These are phyloP conservation scores for Plectranthus barbatus DNA, from an alignment of 257 asterid genomes.

Conservation along the genomic window DNA sequence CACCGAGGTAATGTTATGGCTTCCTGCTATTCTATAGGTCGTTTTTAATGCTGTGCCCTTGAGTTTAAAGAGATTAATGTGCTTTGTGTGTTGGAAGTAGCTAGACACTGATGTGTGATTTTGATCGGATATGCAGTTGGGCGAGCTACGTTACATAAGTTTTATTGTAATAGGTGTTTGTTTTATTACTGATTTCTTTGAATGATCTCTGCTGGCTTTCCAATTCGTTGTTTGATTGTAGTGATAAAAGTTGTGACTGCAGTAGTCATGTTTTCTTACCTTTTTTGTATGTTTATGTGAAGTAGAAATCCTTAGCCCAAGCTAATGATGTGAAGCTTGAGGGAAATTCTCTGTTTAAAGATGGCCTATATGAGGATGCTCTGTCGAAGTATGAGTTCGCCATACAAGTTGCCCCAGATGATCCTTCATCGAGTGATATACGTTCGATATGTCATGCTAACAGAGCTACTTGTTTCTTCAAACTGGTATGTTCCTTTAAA, in stretches of 20 bases:
- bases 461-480: conserved; percentile 84
- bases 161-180: not conserved
- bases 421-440: conserved; percentile 49
- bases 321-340: conserved; percentile 69
- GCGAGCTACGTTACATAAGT: not conserved
- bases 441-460: conserved; percentile 76
- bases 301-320: conserved; percentile 52
- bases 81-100: not conserved
- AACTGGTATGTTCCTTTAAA: conserved; percentile 43
- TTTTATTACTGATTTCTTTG: not conserved
- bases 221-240: not conserved
- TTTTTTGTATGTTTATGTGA: conserved; percentile 12
- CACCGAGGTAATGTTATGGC: conserved; percentile 23
- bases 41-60: not conserved
- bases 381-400: conserved; percentile 70
- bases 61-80: not conserved
- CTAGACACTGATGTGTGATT: not conserved
- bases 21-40: not conserved
- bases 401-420: conserved; percentile 53
- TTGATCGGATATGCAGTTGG: not conserved
- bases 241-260: not conserved
- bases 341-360: conserved; percentile 70
- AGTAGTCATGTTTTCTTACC: not conserved
- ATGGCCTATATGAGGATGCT: conserved; percentile 66
- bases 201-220: not conserved